Evolutionary conservation across 192 early-diverging fungal species (phyloP).

Genomic region (Coemansia sp.): DNA sequence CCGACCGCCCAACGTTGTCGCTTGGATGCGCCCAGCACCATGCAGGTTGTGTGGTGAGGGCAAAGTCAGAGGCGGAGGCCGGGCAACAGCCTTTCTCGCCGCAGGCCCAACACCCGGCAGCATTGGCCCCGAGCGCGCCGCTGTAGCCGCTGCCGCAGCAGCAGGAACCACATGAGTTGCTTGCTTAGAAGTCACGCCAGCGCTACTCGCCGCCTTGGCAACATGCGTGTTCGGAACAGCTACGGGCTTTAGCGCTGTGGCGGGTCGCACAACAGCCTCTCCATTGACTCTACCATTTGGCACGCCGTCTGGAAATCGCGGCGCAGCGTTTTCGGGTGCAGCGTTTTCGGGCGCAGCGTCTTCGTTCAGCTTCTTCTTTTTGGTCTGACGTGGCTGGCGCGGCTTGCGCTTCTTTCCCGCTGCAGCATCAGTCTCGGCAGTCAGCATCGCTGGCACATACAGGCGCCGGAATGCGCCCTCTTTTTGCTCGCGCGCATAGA

Average conservation of each 20-base stretch:
- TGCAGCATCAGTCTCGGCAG: constrained; percentile 16
- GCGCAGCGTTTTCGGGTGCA: not conserved
- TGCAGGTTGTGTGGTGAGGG: not conserved
- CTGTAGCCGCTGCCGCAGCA: not conserved
- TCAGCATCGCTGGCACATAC: constrained; percentile 33
- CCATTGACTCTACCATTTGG: constrained; percentile 10
- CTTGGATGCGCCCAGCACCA: not conserved
- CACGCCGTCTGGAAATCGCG: not conserved
- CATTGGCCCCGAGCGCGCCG: not conserved
- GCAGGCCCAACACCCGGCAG: not conserved
- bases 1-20: not conserved
- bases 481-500: constrained; percentile 37
- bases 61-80: constrained; percentile 6
- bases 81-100: constrained; percentile 3
- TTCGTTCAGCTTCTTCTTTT: constrained; percentile 20
- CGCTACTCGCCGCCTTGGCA: not conserved
- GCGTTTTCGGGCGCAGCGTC: not conserved
- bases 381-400: constrained; percentile 46
- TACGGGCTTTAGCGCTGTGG: not conserved
- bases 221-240: not conserved
- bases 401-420: constrained; percentile 44
- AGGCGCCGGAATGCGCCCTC: constrained; percentile 26
- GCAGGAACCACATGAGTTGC: not conserved
- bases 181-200: not conserved
- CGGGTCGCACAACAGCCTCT: not conserved